Conservation (phyloP, 2,329 filamentous ascomycete species). For the Aspergillus aculeatus region DNA sequence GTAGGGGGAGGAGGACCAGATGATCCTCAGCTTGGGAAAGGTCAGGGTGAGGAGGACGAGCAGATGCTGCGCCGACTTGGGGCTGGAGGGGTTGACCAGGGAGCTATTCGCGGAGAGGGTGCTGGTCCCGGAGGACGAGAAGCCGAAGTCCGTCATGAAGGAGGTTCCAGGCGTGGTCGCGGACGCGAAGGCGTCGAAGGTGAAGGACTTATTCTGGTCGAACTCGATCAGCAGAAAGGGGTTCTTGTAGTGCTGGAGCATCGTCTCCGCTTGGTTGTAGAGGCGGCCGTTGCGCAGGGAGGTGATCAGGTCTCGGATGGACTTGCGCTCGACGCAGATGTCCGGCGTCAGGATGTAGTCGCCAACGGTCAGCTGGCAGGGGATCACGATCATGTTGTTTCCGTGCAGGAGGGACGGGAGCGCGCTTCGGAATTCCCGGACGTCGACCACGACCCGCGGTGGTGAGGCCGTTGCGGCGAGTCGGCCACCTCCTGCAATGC, state of each 20-base stretch:
- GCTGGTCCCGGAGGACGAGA: conserved; percentile 45
- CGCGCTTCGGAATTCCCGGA: conserved; percentile 92
- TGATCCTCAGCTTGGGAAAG: conserved; percentile 83
- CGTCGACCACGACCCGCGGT: conserved; percentile 88
- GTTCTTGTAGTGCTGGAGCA: conserved; percentile 88
- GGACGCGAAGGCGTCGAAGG: conserved; percentile 67
- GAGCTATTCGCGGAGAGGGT: conserved; percentile 58
- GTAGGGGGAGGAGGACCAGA: conserved; percentile 91
- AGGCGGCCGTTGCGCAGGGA: conserved; percentile 90
- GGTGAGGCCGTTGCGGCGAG: conserved; percentile 80
- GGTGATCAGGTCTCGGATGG: conserved; percentile 82
- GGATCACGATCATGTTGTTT: conserved; percentile 81
- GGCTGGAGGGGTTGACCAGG: conserved; percentile 61
- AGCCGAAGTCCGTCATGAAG: conserved; percentile 55
- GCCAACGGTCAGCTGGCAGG: conserved; percentile 93
- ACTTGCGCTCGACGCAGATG: conserved; percentile 94
- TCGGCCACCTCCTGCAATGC: conserved; percentile 89
- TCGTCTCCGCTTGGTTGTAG: conserved; percentile 87
- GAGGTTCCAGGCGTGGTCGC: conserved; percentile 40
- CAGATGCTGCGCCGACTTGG: conserved; percentile 83
- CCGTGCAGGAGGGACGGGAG: conserved; percentile 89
- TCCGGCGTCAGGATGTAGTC: conserved; percentile 91
- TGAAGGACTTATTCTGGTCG: conserved; percentile 95
- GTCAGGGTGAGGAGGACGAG: conserved; percentile 88
- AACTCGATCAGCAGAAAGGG: conserved; percentile 97